Percentiles rank a stretch among this genome's conserved stretches.
Evolutionary conservation across 768 basidiomycete genomes (phyloP).

Genomic region (Mycena kentingensis): DNA sequence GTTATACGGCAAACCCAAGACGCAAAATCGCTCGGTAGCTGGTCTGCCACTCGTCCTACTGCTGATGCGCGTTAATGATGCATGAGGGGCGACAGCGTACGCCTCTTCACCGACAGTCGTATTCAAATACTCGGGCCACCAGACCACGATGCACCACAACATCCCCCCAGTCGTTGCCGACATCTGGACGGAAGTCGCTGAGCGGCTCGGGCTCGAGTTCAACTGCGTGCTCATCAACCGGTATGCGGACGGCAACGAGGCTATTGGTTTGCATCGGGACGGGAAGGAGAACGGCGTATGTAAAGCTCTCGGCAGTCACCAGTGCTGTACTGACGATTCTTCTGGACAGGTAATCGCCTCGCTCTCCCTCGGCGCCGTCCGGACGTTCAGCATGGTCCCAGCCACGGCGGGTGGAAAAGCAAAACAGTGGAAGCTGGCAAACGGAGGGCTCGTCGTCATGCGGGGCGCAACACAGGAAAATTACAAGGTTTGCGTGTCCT

Average conservation of each 20-base stretch:
- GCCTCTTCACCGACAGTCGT: neutral
- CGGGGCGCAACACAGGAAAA: neutral
- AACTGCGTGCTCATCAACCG: neutral
- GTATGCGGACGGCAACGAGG: neutral
- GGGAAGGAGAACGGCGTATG: neutral
- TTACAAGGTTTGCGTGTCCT: neutral
- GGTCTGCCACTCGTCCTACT: neutral
- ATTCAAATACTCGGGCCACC: neutral
- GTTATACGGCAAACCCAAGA: neutral
- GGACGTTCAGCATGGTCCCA: neutral
- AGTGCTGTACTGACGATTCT: no score
- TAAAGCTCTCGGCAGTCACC: neutral
- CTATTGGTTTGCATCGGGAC: neutral
- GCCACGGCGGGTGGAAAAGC: neutral
- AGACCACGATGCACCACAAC: neutral
- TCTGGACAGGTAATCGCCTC: neutral
- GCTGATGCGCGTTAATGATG: neutral
- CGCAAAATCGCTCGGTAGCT: neutral
- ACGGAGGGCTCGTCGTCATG: neutral
- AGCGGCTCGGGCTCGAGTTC: neutral
- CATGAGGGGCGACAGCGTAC: neutral
- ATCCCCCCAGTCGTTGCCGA: neutral
- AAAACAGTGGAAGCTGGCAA: neutral
- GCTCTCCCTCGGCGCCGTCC: constrained; percentile 2
- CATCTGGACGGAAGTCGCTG: neutral